These are phyloP conservation scores for Aspergillus homomorphus DNA, from an alignment of 495 filamentous ascomycete species.

Conservation along the genomic window DNA sequence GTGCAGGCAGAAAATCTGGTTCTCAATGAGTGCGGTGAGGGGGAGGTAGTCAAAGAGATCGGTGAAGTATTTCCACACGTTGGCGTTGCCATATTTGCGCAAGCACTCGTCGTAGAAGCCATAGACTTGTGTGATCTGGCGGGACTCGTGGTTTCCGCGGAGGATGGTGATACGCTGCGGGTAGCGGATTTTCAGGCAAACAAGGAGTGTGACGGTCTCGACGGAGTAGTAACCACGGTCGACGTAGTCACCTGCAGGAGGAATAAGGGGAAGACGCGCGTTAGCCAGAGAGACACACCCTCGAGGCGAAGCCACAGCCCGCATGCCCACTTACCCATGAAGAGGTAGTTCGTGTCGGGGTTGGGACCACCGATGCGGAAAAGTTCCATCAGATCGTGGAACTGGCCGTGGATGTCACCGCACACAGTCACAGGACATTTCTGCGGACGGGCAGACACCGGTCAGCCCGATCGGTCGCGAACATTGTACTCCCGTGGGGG, in stretches of 20 bases:
- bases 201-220: slow-evolving; percentile 90
- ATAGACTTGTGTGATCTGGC: slow-evolving; percentile 96
- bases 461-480: slow-evolving; percentile 3
- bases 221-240: slow-evolving; percentile 97
- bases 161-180: slow-evolving; percentile 95
- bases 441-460: slow-evolving; percentile 37
- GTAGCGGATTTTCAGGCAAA: slow-evolving; percentile 94
- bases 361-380: slow-evolving; percentile 91
- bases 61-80: slow-evolving; percentile 99
- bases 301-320: not conserved
- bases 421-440: slow-evolving; percentile 94
- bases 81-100: slow-evolving; percentile 96
- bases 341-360: slow-evolving; percentile 92
- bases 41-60: slow-evolving; percentile 99
- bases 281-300: not conserved
- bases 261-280: not conserved
- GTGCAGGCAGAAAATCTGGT: slow-evolving; percentile 99
- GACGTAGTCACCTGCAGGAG: slow-evolving; percentile 78
- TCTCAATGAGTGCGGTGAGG: slow-evolving; percentile 96
- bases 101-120: slow-evolving; percentile 98
- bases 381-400: slow-evolving; percentile 91
- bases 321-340: slow-evolving; percentile 65
- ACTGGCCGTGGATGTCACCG: slow-evolving; percentile 92
- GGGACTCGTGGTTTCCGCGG: slow-evolving; percentile 94
- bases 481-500: not conserved